Evolutionary conservation across 345 rosid species (phyloP).

Genomic region (Durio zibethinus): DNA sequence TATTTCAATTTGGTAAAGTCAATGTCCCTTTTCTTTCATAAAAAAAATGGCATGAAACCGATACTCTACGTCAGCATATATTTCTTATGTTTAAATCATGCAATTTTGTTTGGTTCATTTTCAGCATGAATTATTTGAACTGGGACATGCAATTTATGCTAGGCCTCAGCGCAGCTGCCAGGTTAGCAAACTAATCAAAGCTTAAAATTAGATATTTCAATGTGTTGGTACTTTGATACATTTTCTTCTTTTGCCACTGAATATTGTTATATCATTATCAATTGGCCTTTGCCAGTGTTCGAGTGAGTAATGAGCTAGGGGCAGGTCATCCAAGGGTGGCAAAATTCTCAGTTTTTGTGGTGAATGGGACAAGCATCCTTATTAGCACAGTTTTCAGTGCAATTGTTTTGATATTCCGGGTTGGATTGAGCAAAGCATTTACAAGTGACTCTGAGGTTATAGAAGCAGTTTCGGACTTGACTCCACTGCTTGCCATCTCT

Average conservation of each 20-base stretch:
- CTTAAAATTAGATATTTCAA: background rate
- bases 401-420: conserved; percentile 46
- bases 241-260: background rate
- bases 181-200: conserved; percentile 43
- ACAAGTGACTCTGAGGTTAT: conserved; percentile 61
- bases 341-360: conserved; percentile 72
- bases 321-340: conserved; percentile 76
- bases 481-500: conserved; percentile 81
- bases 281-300: conserved; percentile 43
- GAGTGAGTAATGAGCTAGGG: conserved; percentile 89
- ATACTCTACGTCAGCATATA: too few relatives aligned
- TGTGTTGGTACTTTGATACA: background rate
- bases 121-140: conserved; percentile 77
- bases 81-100: too few relatives aligned
- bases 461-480: conserved; percentile 58
- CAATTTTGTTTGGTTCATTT: conserved; percentile 50
- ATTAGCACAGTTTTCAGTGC: conserved; percentile 53
- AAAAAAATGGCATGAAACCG: too few relatives aligned
- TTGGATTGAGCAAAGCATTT: conserved; percentile 65
- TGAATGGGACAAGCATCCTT: conserved; percentile 51
- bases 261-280: background rate
- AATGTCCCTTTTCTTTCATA: background rate
- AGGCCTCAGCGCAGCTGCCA: conserved; percentile 75
- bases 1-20: conserved; percentile 69
- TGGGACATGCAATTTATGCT: conserved; percentile 93